Conservation (phyloP, 2,329 filamentous ascomycete species). For the Aureobasidium sp. region DNA sequence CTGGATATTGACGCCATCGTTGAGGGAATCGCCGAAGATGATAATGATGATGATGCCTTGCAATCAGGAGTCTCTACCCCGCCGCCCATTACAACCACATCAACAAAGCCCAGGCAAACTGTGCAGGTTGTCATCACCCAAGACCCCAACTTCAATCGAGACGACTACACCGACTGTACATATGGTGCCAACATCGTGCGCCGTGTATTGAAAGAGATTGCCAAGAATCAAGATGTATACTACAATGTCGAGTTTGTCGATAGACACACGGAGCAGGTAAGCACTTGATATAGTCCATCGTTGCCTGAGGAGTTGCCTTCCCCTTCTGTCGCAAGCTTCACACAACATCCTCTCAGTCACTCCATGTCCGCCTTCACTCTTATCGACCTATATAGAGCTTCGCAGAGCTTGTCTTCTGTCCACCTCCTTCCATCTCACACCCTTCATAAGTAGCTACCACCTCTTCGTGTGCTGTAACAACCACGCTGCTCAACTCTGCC, state of each 20-base stretch:
- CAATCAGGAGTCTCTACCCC: neutral
- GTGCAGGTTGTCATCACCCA: neutral
- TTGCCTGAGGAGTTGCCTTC: neutral
- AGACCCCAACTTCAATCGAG: constrained; percentile 4
- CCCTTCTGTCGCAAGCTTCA: neutral
- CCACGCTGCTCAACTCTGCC: neutral
- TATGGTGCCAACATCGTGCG: constrained; percentile 28
- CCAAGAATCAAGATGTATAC: constrained; percentile 26
- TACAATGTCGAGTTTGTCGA: constrained; percentile 40
- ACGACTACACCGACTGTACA: constrained; percentile 23
- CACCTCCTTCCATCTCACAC: neutral
- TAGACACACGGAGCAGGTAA: constrained; percentile 35
- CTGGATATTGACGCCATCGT: constrained; percentile 10
- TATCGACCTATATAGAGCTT: neutral
- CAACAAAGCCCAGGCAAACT: neutral
- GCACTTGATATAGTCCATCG: constrained; percentile 20
- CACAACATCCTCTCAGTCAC: neutral
- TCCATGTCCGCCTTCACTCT: neutral
- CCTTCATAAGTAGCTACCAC: too few species aligned
- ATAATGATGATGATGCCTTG: neutral
- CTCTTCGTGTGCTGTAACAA: neutral
- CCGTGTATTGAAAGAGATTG: constrained; percentile 35
- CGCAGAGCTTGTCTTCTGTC: neutral
- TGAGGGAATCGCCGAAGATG: neutral
- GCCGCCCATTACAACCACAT: neutral